phyloP scores from a whole-genome alignment of 305 asterid genomes.

The Fraxinus paxiana region DNA sequence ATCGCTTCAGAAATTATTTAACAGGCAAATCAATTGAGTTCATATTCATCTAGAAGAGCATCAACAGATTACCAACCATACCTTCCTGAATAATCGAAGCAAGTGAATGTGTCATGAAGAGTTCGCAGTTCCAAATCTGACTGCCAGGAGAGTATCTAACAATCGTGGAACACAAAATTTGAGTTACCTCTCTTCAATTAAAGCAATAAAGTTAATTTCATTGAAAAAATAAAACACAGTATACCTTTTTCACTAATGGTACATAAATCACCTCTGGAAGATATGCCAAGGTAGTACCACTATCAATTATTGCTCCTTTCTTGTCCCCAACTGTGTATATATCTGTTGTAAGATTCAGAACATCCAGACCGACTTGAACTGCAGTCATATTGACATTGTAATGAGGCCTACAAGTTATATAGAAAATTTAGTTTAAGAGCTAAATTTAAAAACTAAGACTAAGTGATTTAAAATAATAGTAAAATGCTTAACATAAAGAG shows the following conservation, averaged over 20 bases:
- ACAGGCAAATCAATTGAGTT: slow-evolving; percentile 14
- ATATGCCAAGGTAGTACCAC: slow-evolving; percentile 98
- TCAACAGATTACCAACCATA: slow-evolving; percentile 34
- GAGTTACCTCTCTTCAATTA: slow-evolving; percentile 25
- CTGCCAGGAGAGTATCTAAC: slow-evolving; percentile 83
- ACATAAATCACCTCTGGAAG: slow-evolving; percentile 77
- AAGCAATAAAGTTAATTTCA: slow-evolving; percentile 18
- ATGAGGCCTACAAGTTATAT: slow-evolving; percentile 65
- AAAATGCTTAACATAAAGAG: slow-evolving; percentile 5
- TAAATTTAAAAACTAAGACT: slow-evolving; percentile 4
- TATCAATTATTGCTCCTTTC: slow-evolving; percentile 84
- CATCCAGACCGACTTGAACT: slow-evolving; percentile 68
- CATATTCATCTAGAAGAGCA: slow-evolving; percentile 20
- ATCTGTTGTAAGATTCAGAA: slow-evolving; percentile 63
- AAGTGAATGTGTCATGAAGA: slow-evolving; percentile 81
- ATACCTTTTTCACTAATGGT: slow-evolving; percentile 72
- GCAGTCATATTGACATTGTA: slow-evolving; percentile 96
- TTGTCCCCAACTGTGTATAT: slow-evolving; percentile 51
- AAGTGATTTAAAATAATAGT: slow-evolving; percentile 14
- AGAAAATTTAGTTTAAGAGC: neutral
- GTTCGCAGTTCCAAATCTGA: slow-evolving; percentile 60
- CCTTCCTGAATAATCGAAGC: slow-evolving; percentile 93
- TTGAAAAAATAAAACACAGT: slow-evolving; percentile 15
- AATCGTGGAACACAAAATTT: slow-evolving; percentile 24
- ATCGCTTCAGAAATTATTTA: slow-evolving; percentile 11